These are phyloP conservation scores for Phytophthora sp. DNA, from an alignment of 352 stramenopile species.

Conservation along the genomic window DNA sequence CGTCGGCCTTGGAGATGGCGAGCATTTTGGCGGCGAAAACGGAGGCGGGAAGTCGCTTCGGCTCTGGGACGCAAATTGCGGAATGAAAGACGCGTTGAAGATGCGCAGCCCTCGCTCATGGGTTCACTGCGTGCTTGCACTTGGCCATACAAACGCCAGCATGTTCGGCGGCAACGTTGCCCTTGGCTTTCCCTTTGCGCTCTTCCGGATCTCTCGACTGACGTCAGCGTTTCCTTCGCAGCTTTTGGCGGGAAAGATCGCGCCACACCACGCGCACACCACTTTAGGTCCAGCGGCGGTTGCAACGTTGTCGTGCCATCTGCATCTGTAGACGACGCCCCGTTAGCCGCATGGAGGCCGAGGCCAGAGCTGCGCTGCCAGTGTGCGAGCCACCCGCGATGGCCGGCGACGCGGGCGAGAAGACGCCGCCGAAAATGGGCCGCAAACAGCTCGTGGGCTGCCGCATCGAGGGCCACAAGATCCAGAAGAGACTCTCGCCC, in stretches of 20 bases:
- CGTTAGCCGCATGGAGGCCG: conserved; percentile 9
- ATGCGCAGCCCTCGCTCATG: conserved; percentile 10
- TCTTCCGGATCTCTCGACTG: conserved; percentile 15
- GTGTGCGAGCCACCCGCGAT: conserved; percentile 7
- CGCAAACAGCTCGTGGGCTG: conserved; percentile 44
- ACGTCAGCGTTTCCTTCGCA: conserved; percentile 19
- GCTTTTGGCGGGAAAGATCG: conserved; percentile 33
- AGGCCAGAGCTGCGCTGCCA: too few species aligned
- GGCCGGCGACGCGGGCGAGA: conserved; percentile 10
- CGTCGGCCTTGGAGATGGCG: conserved; percentile 40
- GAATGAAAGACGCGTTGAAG: conserved; percentile 32
- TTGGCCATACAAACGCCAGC: conserved; percentile 27
- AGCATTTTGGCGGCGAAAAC: conserved; percentile 35
- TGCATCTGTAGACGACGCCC: neutral
- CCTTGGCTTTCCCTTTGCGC: conserved; percentile 11
- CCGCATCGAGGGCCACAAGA: conserved; percentile 64
- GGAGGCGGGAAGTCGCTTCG: neutral
- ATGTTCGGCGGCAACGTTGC: neutral
- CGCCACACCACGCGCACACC: conserved; percentile 12
- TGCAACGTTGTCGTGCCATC: conserved; percentile 1
- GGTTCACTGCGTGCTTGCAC: conserved; percentile 1
- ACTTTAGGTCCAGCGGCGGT: too few species aligned
- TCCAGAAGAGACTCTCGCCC: conserved; percentile 63
- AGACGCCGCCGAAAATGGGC: conserved; percentile 6
- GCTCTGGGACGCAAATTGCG: conserved; percentile 27